A percentile compares a stretch with the other conserved stretches of the same genome.
phyloP scores from a whole-genome alignment of 1,284 basidiomycete species.

The Melampsora americana region DNA sequence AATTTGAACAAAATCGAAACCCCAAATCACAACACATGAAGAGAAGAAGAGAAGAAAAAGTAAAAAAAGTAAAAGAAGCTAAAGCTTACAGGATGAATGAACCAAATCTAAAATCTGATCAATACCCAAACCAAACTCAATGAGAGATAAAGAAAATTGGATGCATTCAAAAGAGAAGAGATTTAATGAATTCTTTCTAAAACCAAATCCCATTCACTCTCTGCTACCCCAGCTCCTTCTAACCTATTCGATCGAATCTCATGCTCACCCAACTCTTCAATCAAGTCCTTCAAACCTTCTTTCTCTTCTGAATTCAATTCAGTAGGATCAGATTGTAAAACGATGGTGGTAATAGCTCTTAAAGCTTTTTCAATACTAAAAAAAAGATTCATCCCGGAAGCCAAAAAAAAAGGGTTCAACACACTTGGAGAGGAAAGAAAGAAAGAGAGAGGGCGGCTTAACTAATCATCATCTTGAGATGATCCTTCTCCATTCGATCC shows the following conservation, averaged over 20 bases:
- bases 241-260: background rate
- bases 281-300: constrained; percentile 1
- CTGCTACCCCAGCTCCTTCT: constrained; percentile 22
- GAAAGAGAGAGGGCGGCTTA: background rate
- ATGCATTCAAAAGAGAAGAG: too few species aligned
- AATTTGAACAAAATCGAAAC: too few species aligned
- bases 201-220: constrained; percentile 35
- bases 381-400: background rate
- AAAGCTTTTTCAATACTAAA: constrained; percentile 32
- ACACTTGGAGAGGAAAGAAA: too few species aligned
- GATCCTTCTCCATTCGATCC: constrained; percentile 30
- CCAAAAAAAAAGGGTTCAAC: background rate
- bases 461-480: constrained; percentile 43
- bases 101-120: too few species aligned
- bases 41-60: too few species aligned
- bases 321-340: constrained; percentile 20
- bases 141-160: too few species aligned
- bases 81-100: too few species aligned
- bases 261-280: constrained; percentile 13
- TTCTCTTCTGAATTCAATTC: constrained; percentile 16
- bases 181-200: constrained; percentile 5
- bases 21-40: too few species aligned
- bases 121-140: too few species aligned
- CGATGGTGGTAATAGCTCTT: constrained; percentile 20
- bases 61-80: too few species aligned